These are phyloP conservation scores for Colletotrichum sp. DNA, from an alignment of 2,329 filamentous ascomycete genomes.

Conservation along the genomic window DNA sequence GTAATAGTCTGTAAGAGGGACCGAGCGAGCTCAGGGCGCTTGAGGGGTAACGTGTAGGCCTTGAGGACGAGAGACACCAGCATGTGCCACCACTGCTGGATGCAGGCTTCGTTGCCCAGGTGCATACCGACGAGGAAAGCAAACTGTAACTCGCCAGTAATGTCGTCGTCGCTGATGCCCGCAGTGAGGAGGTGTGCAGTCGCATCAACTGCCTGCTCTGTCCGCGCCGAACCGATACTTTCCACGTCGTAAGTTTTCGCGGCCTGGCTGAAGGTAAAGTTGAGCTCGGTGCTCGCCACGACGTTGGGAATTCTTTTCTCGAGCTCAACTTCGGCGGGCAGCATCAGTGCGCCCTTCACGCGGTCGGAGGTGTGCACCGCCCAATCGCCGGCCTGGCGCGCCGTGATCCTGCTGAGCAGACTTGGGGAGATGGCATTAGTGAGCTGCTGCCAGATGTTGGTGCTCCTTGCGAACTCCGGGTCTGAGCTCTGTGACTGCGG, in stretches of 20 bases:
- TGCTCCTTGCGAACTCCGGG: constrained; percentile 25
- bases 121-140: constrained; percentile 61
- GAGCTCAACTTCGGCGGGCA: constrained; percentile 43
- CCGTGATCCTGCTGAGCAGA: constrained; percentile 53
- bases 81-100: constrained; percentile 67
- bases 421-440: constrained; percentile 50
- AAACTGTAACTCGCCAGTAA: constrained; percentile 66
- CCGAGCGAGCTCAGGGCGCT: constrained; percentile 47
- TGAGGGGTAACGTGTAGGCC: constrained; percentile 47
- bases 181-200: constrained; percentile 48
- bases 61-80: constrained; percentile 55
- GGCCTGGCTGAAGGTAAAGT: constrained; percentile 51
- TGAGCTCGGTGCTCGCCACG: constrained; percentile 41
- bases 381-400: constrained; percentile 47
- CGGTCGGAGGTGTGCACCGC: constrained; percentile 58
- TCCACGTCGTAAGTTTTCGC: constrained; percentile 45
- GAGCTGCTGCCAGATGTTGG: constrained; percentile 55
- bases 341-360: constrained; percentile 45
- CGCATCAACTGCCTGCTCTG: constrained; percentile 51
- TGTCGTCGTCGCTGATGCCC: constrained; percentile 39
- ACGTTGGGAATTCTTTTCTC: constrained; percentile 39
- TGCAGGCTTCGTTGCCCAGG: constrained; percentile 61
- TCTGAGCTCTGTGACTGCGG: constrained; percentile 22
- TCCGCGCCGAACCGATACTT: constrained; percentile 39
- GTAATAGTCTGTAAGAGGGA: constrained; percentile 55